Base-by-base conservation (phyloP, 805 yeast species). In the Yarrowia porcina region DNA sequence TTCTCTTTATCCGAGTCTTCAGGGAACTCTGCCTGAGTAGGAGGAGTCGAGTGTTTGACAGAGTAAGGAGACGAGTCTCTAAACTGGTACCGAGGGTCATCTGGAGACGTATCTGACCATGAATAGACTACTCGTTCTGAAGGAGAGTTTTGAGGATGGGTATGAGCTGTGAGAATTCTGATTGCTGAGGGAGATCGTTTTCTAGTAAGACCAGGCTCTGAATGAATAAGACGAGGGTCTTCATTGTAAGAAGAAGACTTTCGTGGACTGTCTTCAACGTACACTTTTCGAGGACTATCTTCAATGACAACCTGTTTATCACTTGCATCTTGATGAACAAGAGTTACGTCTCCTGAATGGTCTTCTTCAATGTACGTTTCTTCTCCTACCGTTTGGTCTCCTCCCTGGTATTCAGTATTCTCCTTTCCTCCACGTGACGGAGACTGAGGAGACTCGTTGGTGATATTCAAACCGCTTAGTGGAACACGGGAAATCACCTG, bases 1-100 rank as follows among this genome's bases (percentile, higher is more conserved):
- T 52, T 52, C 25, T 52, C 59, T 13, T 52, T 52, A n/a, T 52
- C 59, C 25, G 59, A 52, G 44, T 36, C 59, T 17, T 25, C 59
- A 7, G 28, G 59, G 59, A 11, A 49, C 39, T 28, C 52, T n/a
- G 32, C 33, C 54, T 49, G 57, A n/a, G 56, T 49, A 1, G 56
- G 56, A 4, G 56, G 56, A 20, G 56, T 49, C n/a, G 56, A 49
- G 39, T 49, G 21, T 21, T 49, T 49, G 56, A 45, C 56, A 15
- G 56, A 49, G 56, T 49, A 49, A 6, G 56, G 56, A 6, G 56
- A 33, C 21, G 56, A 49, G 39, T 61, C 62, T 7, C 44, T 44
- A 59, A 35, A 52, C 9, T 52, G 59, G 21, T 35, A 52, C 2
- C 59, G 59, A 10, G 59, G 36, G 25, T 35, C 59, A 15, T 52